Base-by-base conservation (phyloP, 768 basidiomycete species). In the Pulveroboletus sp. region DNA sequence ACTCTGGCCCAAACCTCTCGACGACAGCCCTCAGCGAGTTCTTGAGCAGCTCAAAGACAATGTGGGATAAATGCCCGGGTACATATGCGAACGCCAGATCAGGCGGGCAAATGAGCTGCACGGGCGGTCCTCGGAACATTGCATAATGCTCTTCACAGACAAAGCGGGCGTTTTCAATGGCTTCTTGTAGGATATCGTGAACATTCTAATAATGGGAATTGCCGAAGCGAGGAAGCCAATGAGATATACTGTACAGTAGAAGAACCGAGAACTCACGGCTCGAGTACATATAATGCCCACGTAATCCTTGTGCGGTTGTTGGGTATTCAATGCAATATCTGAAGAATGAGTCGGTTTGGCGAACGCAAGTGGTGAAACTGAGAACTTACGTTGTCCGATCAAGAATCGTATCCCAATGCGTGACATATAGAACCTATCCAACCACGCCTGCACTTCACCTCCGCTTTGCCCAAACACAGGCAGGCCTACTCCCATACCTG, bases 241-340 rank as follows among this genome's bases (percentile, higher is more conserved):
- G 47, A 45, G 24, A 7, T 19, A 43, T 27, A 24, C 3, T 10
- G 9, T 42, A 34, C 11, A n/a, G 20, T 8, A 20, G 31, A 14
- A 45, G 10, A 31, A 27, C 4, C 19, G 10, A n/a, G 19, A 20
- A 76, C 86, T 57, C 56, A 89, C 86, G 3, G 93, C 86, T 65
- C 88, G 78, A 1, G 91, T 96, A 66, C 93, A 96, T 61, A 97
- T 97, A 64, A 97, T 96, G 7, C 95, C 95, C 35, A 98, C 95
- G 62, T 93, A 94, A 66, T 93, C 86, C 41, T 78, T 74, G 62
- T 98, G 93, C 0, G 93, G 80, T 56, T 91, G 84, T 32, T 94
- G 82, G 0, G 85, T 91, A 68, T 97, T 97, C 31, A 99, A 74
- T 0, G 93, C 93, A 46, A 99, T 86, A 62, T 98, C 93, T 93